A percentile compares a stretch with the other conserved stretches of the same genome.
Evolutionary conservation across 352 stramenopile species (phyloP).

Genomic region (Phytophthora foliorum): DNA sequence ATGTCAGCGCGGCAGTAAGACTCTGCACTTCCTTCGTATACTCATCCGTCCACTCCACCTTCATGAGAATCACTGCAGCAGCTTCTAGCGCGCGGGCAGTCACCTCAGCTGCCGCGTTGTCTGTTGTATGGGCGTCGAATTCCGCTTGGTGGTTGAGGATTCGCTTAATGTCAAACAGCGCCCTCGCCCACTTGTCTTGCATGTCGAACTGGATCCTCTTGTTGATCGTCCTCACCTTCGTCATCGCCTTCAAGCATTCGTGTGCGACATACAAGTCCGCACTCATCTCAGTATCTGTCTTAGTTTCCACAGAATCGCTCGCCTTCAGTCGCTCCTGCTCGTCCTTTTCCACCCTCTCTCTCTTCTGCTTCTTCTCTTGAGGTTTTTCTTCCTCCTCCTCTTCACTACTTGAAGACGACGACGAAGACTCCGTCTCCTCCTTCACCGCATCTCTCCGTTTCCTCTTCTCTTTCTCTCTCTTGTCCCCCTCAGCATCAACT

Average conservation of each 20-base stretch:
- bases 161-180: conserved; percentile 19
- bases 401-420: not conserved
- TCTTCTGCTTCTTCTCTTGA: conserved; percentile 21
- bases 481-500: not conserved
- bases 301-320: not conserved
- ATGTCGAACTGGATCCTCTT: conserved; percentile 14
- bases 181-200: conserved; percentile 16
- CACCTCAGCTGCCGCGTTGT: conserved; percentile 29
- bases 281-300: not conserved
- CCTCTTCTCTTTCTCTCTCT: not conserved
- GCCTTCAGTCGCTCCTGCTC: not conserved
- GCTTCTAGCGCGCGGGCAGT: conserved; percentile 28
- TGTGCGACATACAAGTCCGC: conserved; percentile 28
- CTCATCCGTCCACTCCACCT: conserved; percentile 18
- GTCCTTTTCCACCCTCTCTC: not conserved
- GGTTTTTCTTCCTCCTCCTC: not conserved
- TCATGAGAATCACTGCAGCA: conserved; percentile 15
- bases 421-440: not conserved
- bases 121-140: conserved; percentile 8
- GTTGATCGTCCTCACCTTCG: conserved; percentile 11
- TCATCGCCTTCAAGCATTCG: conserved; percentile 14
- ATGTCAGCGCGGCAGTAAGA: conserved; percentile 22
- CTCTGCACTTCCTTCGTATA: conserved; percentile 22
- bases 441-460: not conserved
- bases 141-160: conserved; percentile 28